Base-by-base conservation (phyloP, 2,329 filamentous ascomycete genomes). In the Tricladium varicosporioides region DNA sequence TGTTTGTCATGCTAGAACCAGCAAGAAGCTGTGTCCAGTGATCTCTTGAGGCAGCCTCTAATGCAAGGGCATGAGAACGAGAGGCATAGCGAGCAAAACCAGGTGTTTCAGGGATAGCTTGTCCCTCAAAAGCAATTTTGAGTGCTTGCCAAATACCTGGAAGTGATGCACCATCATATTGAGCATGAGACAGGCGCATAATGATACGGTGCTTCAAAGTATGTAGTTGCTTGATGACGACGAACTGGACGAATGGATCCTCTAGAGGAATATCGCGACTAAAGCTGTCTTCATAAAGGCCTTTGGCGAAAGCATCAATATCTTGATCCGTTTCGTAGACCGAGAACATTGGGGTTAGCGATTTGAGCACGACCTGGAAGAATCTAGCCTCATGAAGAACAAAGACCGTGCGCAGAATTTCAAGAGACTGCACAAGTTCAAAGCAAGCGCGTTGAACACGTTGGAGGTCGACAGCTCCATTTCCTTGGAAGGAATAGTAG, bases 151-250 rank as follows among this genome's bases (percentile, higher is more conserved):
- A 11, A 18, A 62, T 58, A 3, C 31, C 14, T 5, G 57, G 57
- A 8, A 60, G 33, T 42, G 51, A 60, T 5, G 53, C 40, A 5
- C 57, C 60, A 27, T 63, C 60, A 63, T 86, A 87, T 1, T 85
- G 64, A 1, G 81, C 78, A 68, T 87, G 84, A 0, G 78, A 81
- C 13, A 81, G 69, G 32, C 75, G 68, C 56, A 78, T 68, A 5
- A 71, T 66, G 14, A 78, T 71, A 9, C 70, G 72, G 1, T 71
- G 65, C 4, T 67, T 62, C 2, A 63, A 47, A 10, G 50, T 42
- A 42, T 56, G 57, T 3, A 16, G 57, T 15, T 5, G 42, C 33
- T 44, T 47, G 19, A 36, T 48, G 15, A 40, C 44, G 18, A 50
- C 22, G 43, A 53, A 57, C 16, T 42, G 43, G 15, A 53, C 22